Evolutionary conservation across 2,329 filamentous ascomycete genomes (phyloP), one percentile per base, ranked within the genome.

Genomic region (Colletotrichum abscissum): DNA sequence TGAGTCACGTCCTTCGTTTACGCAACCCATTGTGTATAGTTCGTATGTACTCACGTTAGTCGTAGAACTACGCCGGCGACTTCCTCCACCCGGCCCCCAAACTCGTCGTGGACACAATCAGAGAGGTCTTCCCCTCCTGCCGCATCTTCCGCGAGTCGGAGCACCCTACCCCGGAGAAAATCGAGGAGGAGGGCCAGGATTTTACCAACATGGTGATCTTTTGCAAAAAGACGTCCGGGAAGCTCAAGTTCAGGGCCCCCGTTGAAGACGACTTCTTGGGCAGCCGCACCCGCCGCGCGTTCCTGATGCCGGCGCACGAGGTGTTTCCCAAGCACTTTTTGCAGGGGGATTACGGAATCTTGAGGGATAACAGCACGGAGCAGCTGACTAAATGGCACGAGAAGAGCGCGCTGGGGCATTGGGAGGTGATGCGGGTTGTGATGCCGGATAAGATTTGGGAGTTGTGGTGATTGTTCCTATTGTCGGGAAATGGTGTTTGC

Each of bases 201-300:
- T 98, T 98, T 81, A 94, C 95, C 80, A 99, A 99, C 85, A 95
- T 98, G 89, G 94, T 98, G 59, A 91, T 98, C 73, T 98, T 98
- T 85, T 99, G 97, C 87, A 92, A 90, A 72, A 96, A 95, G 83
- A 86, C 84, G 12, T 71, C 75, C 28, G 78, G 78, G 3, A 78
- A 84, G 0, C 83, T 95, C 49, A 84, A 80, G 0, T 98, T 98
- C 85, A 89, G 95, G 14, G 79, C 86, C 19, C 90, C 95, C 0
- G 85, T 83, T 0, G 81, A 88, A 7, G 84, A 85, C 2, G 97
- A 99, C 79, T 92, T 90, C 78, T 84, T 98, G 42, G 89, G 89
- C 49, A 97, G 93, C 80, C 86, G 90, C 55, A 91, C 93, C 14
- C 86, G 97, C 38, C 84, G 89, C 78, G 87, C 89, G 69, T 96